Percentiles rank a stretch among this genome's conserved stretches.
Conservation (phyloP, 2,329 filamentous ascomycete genomes). For the Beauveria bassiana region DNA sequence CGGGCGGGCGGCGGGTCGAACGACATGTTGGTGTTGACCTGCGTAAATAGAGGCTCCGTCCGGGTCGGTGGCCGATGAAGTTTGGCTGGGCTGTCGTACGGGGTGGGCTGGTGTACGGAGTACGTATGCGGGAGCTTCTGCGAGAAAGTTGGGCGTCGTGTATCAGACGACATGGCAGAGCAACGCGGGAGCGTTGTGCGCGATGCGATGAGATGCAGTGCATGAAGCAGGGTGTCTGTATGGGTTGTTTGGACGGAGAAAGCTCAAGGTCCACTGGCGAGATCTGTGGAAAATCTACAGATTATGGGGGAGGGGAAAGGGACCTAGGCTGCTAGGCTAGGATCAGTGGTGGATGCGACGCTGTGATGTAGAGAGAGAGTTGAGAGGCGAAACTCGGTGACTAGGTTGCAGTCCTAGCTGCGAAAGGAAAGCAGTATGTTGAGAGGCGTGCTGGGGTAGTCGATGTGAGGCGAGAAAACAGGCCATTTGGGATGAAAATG, state of each 20-base stretch:
- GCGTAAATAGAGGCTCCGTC: not conserved
- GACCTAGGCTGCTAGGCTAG: too few species aligned
- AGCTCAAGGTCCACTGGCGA: not conserved
- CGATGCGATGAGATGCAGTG: not conserved
- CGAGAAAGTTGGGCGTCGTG: not conserved
- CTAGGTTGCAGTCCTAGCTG: too few species aligned
- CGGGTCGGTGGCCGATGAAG: not conserved
- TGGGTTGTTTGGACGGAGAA: not conserved
- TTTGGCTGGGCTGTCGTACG: not conserved
- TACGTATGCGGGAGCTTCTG: not conserved
- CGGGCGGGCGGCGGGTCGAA: conserved; percentile 1
- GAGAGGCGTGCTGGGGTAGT: not conserved
- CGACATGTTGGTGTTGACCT: not conserved
- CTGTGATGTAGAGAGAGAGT: not conserved
- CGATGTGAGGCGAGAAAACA: conserved; percentile 3
- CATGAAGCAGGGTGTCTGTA: not conserved
- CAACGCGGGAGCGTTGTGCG: not conserved
- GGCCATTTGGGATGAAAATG: not conserved
- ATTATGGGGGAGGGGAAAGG: not conserved
- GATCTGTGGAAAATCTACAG: not conserved
- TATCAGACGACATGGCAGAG: not conserved
- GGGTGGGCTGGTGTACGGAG: not conserved
- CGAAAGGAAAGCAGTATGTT: too few species aligned
- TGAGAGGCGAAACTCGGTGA: too few species aligned
- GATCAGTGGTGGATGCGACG: not conserved